phyloP scores from a whole-genome alignment of 2,329 filamentous ascomycete genomes.

The Penicillium sp. region DNA sequence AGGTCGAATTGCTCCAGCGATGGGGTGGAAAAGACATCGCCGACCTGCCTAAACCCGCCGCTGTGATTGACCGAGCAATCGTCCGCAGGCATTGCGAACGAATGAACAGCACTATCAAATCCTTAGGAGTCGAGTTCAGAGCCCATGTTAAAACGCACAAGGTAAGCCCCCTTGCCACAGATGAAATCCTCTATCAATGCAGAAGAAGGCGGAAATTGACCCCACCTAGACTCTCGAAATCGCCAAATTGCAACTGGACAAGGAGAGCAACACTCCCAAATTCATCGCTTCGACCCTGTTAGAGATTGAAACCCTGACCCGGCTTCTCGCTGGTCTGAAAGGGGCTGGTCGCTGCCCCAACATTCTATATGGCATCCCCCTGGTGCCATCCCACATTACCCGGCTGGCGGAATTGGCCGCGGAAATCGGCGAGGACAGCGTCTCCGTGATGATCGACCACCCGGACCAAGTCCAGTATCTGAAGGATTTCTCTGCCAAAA shows the following conservation, averaged over 20 bases:
- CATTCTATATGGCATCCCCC: slow-evolving; percentile 74
- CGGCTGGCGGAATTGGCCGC: slow-evolving; percentile 63
- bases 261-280: slow-evolving; percentile 56
- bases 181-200: not conserved
- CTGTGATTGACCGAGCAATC: slow-evolving; percentile 69
- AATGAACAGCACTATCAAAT: slow-evolving; percentile 69
- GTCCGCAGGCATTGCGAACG: slow-evolving; percentile 69
- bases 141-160: slow-evolving; percentile 87
- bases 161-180: slow-evolving; percentile 45
- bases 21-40: slow-evolving; percentile 62
- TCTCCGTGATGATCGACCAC: slow-evolving; percentile 74
- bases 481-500: slow-evolving; percentile 47
- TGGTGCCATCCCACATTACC: slow-evolving; percentile 63
- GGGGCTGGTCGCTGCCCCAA: slow-evolving; percentile 61
- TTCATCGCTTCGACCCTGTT: slow-evolving; percentile 75
- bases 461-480: slow-evolving; percentile 61
- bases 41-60: slow-evolving; percentile 68
- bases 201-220: not conserved
- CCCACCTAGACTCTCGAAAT: slow-evolving; percentile 64
- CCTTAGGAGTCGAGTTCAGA: slow-evolving; percentile 68
- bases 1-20: slow-evolving; percentile 2
- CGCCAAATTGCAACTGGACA: slow-evolving; percentile 71
- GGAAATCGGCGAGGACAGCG: slow-evolving; percentile 58
- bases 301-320: slow-evolving; percentile 70
- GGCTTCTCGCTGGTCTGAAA: slow-evolving; percentile 62